Evolutionary conservation across 208 protist genomes (phyloP).

Genomic region (Acanthamoeba royreba): DNA sequence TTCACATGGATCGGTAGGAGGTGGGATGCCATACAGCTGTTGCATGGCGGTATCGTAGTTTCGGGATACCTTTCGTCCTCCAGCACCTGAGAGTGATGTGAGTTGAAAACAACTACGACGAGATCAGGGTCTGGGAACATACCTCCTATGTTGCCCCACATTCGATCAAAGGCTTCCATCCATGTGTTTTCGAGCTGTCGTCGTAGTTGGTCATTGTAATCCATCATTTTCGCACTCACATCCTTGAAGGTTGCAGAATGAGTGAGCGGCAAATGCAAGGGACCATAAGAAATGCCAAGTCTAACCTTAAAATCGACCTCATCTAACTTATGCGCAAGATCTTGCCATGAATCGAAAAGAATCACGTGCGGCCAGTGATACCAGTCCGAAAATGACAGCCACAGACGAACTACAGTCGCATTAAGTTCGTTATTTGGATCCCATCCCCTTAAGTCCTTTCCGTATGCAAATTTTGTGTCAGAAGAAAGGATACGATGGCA

Average conservation of each 20-base stretch:
- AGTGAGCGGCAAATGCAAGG: no score
- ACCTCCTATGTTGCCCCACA: background rate
- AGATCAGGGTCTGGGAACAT: background rate
- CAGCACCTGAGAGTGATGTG: no score
- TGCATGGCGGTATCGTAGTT: background rate
- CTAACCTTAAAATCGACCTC: background rate
- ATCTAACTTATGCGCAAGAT: constrained; percentile 1
- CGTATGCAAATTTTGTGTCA: background rate
- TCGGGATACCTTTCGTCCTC: background rate
- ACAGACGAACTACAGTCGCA: background rate
- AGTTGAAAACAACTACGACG: background rate
- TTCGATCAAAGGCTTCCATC: background rate
- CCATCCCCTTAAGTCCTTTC: background rate
- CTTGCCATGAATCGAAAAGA: constrained; percentile 15
- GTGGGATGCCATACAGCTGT: background rate
- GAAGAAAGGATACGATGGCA: background rate
- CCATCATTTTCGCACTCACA: background rate
- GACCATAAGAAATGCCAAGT: no score
- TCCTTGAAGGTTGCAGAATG: no score
- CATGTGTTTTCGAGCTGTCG: background rate
- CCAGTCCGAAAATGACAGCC: constrained; percentile 54
- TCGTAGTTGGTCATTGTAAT: background rate
- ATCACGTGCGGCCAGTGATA: constrained; percentile 57
- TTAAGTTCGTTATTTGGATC: constrained; percentile 57
- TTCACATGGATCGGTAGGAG: background rate